These are phyloP conservation scores for Rosellinia necatrix DNA, from an alignment of 2,329 filamentous ascomycete genomes.

Conservation along the genomic window DNA sequence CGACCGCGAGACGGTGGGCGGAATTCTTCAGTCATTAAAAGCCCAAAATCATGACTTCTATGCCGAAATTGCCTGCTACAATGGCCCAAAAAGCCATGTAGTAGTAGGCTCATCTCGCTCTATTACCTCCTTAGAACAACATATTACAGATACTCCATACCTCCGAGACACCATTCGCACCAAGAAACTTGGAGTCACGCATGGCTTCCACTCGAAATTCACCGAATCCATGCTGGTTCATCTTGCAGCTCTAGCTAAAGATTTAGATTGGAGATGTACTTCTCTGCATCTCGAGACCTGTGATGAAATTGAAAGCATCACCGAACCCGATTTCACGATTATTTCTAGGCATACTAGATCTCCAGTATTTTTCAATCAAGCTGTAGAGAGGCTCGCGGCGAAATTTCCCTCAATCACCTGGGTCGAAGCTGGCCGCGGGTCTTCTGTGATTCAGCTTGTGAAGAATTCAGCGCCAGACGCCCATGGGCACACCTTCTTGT, in stretches of 20 bases:
- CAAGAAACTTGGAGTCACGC: slow-evolving; percentile 16
- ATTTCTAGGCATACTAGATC: slow-evolving; percentile 16
- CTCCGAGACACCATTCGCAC: slow-evolving; percentile 1
- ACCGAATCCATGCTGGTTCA: slow-evolving; percentile 20
- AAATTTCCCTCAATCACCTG: slow-evolving; percentile 13
- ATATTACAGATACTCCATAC: neutral
- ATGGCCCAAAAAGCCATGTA: slow-evolving; percentile 17
- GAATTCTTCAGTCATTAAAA: slow-evolving; percentile 6
- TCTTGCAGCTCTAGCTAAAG: neutral
- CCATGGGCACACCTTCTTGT: slow-evolving; percentile 8
- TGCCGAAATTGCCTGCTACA: slow-evolving; percentile 23
- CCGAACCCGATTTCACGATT: slow-evolving; percentile 11
- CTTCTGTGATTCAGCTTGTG: slow-evolving; percentile 16
- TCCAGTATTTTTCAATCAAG: slow-evolving; percentile 24
- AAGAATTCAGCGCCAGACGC: slow-evolving; percentile 1
- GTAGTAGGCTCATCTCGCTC: slow-evolving; percentile 11
- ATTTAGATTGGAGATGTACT: slow-evolving; percentile 8
- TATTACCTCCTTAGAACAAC: slow-evolving; percentile 3
- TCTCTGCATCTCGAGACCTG: slow-evolving; percentile 11
- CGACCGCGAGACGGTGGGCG: neutral
- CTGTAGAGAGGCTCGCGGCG: slow-evolving; percentile 19
- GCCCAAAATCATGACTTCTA: neutral
- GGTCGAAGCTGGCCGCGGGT: slow-evolving; percentile 25
- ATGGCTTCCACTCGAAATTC: slow-evolving; percentile 22
- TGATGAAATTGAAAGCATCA: slow-evolving; percentile 9